phyloP scores from a whole-genome alignment of 768 basidiomycete species.

The Lactarius quietus region DNA sequence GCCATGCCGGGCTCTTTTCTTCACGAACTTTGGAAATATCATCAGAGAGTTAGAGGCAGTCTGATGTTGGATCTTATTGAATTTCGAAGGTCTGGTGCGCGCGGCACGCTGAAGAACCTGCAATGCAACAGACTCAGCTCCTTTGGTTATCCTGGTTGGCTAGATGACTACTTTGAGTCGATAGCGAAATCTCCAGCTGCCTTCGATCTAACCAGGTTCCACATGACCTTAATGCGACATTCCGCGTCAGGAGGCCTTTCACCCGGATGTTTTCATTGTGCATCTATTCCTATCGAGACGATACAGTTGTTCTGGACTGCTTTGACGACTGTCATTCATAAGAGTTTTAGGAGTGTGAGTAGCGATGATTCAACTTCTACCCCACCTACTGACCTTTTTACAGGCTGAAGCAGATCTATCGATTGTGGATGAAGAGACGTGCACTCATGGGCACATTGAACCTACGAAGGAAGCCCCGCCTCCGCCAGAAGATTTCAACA shows the following conservation, averaged over 20 bases:
- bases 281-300: neutral
- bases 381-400: neutral
- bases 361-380: neutral
- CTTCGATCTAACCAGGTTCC: constrained; percentile 6
- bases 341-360: neutral
- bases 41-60: neutral
- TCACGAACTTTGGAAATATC: constrained; percentile 1
- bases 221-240: constrained; percentile 9
- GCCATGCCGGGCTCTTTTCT: neutral
- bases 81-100: constrained; percentile 2
- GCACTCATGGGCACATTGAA: neutral
- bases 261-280: constrained; percentile 1
- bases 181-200: neutral
- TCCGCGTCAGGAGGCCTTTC: neutral
- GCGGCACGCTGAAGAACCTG: neutral
- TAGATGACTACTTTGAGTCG: constrained; percentile 5
- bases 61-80: constrained; percentile 6
- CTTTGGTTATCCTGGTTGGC: constrained; percentile 8
- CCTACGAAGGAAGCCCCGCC: neutral
- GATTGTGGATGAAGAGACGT: neutral
- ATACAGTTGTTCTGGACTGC: neutral
- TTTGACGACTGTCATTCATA: neutral
- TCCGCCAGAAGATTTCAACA: neutral
- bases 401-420: neutral
- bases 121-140: neutral